Percentiles rank a stretch among this genome's conserved stretches.
Conservation (phyloP, 2,329 filamentous ascomycete species). For the Aureobasidium mangrovei region DNA sequence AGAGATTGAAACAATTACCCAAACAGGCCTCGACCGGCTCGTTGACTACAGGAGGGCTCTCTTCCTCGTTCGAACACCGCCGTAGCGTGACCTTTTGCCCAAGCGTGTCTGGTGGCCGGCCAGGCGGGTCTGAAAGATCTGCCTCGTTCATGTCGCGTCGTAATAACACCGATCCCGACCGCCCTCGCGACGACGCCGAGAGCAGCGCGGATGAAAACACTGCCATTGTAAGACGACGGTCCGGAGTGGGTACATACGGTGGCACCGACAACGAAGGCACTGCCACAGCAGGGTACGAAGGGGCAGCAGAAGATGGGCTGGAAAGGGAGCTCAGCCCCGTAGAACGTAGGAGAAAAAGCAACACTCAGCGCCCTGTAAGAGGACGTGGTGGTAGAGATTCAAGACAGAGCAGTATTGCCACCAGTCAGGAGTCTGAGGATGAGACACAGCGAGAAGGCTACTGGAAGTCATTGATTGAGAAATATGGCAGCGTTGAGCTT, state of each 20-base stretch:
- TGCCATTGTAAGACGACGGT: slow-evolving; percentile 28
- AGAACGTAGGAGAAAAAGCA: slow-evolving; percentile 7
- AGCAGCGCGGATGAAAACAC: slow-evolving; percentile 36
- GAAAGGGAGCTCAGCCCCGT: slow-evolving; percentile 8
- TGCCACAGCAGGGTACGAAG: slow-evolving; percentile 17
- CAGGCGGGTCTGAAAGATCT: slow-evolving; percentile 14
- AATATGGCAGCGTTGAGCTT: slow-evolving; percentile 61
- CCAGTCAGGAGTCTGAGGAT: slow-evolving; percentile 11
- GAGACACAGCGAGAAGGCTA: slow-evolving; percentile 33
- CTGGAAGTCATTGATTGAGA: slow-evolving; percentile 48
- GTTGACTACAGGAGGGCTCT: not conserved
- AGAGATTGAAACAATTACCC: not conserved
- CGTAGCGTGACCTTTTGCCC: slow-evolving; percentile 21
- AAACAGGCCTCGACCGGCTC: not conserved
- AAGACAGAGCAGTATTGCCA: not conserved
- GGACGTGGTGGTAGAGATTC: not conserved
- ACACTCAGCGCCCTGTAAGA: not conserved
- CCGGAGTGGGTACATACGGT: slow-evolving; percentile 13
- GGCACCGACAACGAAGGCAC: not conserved
- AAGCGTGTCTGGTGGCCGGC: slow-evolving; percentile 13
- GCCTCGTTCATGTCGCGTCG: slow-evolving; percentile 11
- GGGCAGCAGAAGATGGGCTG: slow-evolving; percentile 17
- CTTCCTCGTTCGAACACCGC: slow-evolving; percentile 11
- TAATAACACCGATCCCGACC: slow-evolving; percentile 8
- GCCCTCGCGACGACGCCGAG: slow-evolving; percentile 20